Evolutionary conservation across 2,329 filamentous ascomycete species (phyloP).

Genomic region (Herpotrichia juniperi): DNA sequence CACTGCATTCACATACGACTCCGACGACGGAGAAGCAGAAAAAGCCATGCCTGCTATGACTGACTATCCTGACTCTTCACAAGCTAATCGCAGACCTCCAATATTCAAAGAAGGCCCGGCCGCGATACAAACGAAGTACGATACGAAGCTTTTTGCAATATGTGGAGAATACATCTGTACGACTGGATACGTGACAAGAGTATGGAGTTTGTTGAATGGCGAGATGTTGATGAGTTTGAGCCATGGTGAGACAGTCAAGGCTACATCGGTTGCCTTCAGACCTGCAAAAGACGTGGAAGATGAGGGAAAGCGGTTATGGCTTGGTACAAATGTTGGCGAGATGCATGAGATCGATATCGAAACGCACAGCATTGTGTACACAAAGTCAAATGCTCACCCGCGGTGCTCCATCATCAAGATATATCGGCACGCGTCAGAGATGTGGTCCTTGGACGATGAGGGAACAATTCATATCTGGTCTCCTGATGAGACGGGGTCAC

Average conservation of each 20-base stretch:
- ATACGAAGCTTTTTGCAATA: slow-evolving; percentile 83
- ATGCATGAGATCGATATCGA: slow-evolving; percentile 86
- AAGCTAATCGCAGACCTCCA: slow-evolving; percentile 83
- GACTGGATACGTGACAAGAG: slow-evolving; percentile 82
- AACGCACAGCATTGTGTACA: slow-evolving; percentile 72
- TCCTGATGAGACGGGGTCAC: slow-evolving; percentile 75
- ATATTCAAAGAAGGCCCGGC: slow-evolving; percentile 72
- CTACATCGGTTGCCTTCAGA: slow-evolving; percentile 83
- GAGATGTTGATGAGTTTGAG: slow-evolving; percentile 80
- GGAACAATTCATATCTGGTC: slow-evolving; percentile 89
- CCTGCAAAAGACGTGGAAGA: slow-evolving; percentile 77
- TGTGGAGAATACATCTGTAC: slow-evolving; percentile 89
- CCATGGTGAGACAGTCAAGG: slow-evolving; percentile 84
- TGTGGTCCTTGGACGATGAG: slow-evolving; percentile 93
- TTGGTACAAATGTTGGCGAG: slow-evolving; percentile 88
- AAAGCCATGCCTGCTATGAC: slow-evolving; percentile 60
- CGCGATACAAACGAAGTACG: slow-evolving; percentile 84
- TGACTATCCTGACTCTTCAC: slow-evolving; percentile 83
- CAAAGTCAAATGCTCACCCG: slow-evolving; percentile 74
- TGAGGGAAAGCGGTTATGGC: slow-evolving; percentile 84
- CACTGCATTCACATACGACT: slow-evolving; percentile 50
- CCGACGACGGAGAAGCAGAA: slow-evolving; percentile 57
- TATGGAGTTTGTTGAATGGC: slow-evolving; percentile 85
- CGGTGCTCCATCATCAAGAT: slow-evolving; percentile 83
- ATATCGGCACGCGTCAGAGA: slow-evolving; percentile 81